Percentiles rank a stretch among this genome's conserved stretches.
Conservation (phyloP, 2,329 filamentous ascomycete genomes). For the Colletotrichum musae region DNA sequence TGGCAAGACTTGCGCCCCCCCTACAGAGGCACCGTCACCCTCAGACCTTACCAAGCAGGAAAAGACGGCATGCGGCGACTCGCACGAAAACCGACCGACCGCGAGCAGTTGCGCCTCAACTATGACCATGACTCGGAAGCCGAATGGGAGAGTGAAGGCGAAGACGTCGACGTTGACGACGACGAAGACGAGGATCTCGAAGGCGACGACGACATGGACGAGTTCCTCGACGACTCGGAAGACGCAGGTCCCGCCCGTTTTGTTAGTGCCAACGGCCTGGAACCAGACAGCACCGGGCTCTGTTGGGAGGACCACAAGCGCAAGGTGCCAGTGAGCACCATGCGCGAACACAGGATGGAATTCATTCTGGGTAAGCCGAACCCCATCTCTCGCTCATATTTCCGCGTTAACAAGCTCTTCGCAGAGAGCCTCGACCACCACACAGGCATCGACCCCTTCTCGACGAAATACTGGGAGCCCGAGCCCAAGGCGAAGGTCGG, state of each 20-base stretch:
- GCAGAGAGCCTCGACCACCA: conserved; percentile 65
- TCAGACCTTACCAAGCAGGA: conserved; percentile 63
- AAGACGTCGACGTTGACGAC: conserved; percentile 77
- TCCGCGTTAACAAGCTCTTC: conserved; percentile 43
- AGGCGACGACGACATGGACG: conserved; percentile 90
- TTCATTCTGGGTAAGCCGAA: conserved; percentile 75
- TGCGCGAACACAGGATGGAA: conserved; percentile 79
- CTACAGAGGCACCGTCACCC: conserved; percentile 82
- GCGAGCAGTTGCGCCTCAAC: conserved; percentile 72
- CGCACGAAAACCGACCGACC: conserved; percentile 67
- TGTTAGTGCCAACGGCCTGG: conserved; percentile 77
- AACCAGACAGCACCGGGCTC: conserved; percentile 84
- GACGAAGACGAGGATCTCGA: conserved; percentile 79
- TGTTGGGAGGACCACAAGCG: conserved; percentile 80
- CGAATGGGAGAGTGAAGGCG: conserved; percentile 85
- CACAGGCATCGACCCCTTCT: conserved; percentile 84
- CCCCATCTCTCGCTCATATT: conserved; percentile 41
- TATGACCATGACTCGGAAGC: conserved; percentile 91
- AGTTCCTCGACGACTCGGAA: conserved; percentile 90
- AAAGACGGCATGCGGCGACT: conserved; percentile 63
- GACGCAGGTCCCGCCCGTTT: conserved; percentile 71
- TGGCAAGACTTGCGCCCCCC: conserved; percentile 76
- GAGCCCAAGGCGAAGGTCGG: conserved; percentile 51
- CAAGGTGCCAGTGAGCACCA: conserved; percentile 62
- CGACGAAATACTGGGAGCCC: conserved; percentile 81